Percentiles rank a stretch among this genome's conserved stretches.
phyloP scores from a whole-genome alignment of 306 rosid genomes.

The Abrus pulchellus region DNA sequence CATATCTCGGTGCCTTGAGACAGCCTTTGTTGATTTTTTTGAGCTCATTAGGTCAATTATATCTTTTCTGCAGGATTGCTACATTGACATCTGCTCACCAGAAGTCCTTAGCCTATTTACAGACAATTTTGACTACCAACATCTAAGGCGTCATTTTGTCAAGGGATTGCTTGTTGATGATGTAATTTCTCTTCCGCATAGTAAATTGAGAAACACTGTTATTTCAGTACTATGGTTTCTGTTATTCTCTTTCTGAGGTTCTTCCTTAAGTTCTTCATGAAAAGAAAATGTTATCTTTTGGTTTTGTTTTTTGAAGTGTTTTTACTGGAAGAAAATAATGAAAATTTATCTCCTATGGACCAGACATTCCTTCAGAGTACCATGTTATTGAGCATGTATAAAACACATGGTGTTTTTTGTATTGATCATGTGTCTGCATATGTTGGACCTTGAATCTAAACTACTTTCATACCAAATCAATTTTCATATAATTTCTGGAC shows the following conservation, averaged over 20 bases:
- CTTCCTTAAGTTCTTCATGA: slow-evolving; percentile 32
- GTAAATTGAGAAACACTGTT: slow-evolving; percentile 39
- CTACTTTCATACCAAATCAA: neutral
- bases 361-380: slow-evolving; percentile 19
- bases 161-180: slow-evolving; percentile 97
- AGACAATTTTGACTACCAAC: slow-evolving; percentile 98
- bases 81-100: slow-evolving; percentile 91
- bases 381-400: slow-evolving; percentile 3
- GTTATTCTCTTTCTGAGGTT: slow-evolving; percentile 35
- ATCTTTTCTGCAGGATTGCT: slow-evolving; percentile 86
- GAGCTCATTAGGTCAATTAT: slow-evolving; percentile 25
- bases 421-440: slow-evolving; percentile 32
- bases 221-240: slow-evolving; percentile 22
- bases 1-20: slow-evolving; percentile 15
- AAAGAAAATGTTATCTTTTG: slow-evolving; percentile 34
- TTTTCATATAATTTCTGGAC: slow-evolving; percentile 19
- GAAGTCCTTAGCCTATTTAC: slow-evolving; percentile 98
- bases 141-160: slow-evolving; percentile 95
- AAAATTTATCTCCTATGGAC: slow-evolving; percentile 31
- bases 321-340: neutral
- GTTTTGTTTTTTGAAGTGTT: neutral
- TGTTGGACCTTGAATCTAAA: slow-evolving; percentile 29
- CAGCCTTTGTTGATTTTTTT: slow-evolving; percentile 22
- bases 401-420: neutral
- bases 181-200: slow-evolving; percentile 57